A percentile compares a stretch with the other conserved stretches of the same genome.
Evolutionary conservation across 176 grass and related monocot species (phyloP).

Genomic region (Rhynchospora breviuscula): DNA sequence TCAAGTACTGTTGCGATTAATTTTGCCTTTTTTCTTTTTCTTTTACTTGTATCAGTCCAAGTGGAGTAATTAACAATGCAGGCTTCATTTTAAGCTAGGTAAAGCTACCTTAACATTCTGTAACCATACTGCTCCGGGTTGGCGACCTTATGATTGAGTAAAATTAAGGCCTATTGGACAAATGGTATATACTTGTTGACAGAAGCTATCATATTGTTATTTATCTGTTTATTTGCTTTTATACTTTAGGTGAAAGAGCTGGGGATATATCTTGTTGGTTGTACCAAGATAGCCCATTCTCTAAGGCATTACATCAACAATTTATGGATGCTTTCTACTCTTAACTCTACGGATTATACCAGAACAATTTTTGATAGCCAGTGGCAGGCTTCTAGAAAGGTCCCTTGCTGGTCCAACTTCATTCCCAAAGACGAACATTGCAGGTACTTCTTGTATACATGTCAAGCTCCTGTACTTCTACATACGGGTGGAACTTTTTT

Average conservation of each 20-base stretch:
- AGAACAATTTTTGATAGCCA: conserved; percentile 59
- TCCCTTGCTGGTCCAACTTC: conserved; percentile 97
- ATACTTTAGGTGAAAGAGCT: conserved; percentile 74
- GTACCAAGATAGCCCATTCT: conserved; percentile 55
- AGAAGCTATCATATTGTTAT: background rate
- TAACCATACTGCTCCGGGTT: background rate
- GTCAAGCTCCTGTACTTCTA: background rate
- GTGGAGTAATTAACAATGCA: background rate
- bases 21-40: background rate
- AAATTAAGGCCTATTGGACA: background rate
- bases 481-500: background rate
- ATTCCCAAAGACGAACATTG: conserved; percentile 60
- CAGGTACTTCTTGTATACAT: conserved; percentile 40
- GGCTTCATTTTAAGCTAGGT: background rate
- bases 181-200: background rate
- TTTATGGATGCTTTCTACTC: conserved; percentile 61
- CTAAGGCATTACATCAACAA: conserved; percentile 66
- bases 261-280: conserved; percentile 73
- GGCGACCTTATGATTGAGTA: background rate
- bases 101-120: background rate
- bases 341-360: conserved; percentile 63
- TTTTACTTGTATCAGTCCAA: background rate
- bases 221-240: background rate
- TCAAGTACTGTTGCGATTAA: background rate
- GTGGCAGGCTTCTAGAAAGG: conserved; percentile 73